Conservation (phyloP, 306 rosid species). For the Quercus ilex region DNA sequence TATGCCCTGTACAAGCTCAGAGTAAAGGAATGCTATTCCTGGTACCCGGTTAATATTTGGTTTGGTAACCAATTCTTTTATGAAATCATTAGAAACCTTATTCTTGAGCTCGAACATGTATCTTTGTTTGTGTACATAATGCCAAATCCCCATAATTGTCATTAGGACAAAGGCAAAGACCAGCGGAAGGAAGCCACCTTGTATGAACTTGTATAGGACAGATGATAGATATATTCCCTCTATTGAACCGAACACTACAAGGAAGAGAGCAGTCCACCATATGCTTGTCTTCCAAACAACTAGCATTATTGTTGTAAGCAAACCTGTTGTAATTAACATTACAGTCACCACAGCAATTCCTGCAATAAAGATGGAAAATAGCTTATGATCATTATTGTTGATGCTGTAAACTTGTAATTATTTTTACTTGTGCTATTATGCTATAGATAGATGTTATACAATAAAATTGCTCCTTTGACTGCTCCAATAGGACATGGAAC, state of each 20-base stretch:
- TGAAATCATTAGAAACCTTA: slow-evolving; percentile 57
- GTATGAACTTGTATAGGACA: slow-evolving; percentile 57
- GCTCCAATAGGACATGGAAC: too few relatives aligned
- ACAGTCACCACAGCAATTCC: slow-evolving; percentile 78
- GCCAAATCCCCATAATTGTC: slow-evolving; percentile 64
- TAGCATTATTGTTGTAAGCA: slow-evolving; percentile 63
- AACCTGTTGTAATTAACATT: slow-evolving; percentile 56
- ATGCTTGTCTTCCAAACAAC: slow-evolving; percentile 72
- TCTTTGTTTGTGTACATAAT: slow-evolving; percentile 63
- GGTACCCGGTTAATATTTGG: slow-evolving; percentile 53
- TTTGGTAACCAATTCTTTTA: slow-evolving; percentile 33
- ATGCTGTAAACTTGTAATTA: too few relatives aligned
- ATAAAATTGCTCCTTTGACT: too few relatives aligned
- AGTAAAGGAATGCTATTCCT: slow-evolving; percentile 64
- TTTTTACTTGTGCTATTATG: too few relatives aligned
- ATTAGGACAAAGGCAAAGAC: slow-evolving; percentile 40
- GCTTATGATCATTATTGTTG: not conserved
- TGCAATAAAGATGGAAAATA: slow-evolving; percentile 6
- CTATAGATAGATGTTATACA: too few relatives aligned
- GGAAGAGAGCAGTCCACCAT: slow-evolving; percentile 51
- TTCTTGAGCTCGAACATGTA: slow-evolving; percentile 63
- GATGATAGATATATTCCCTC: slow-evolving; percentile 52
- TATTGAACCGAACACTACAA: slow-evolving; percentile 25
- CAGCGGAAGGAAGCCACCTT: slow-evolving; percentile 76
- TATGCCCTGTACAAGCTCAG: slow-evolving; percentile 81